Evolutionary conservation across 306 rosid species (phyloP).

Genomic region (Medicago truncatula): DNA sequence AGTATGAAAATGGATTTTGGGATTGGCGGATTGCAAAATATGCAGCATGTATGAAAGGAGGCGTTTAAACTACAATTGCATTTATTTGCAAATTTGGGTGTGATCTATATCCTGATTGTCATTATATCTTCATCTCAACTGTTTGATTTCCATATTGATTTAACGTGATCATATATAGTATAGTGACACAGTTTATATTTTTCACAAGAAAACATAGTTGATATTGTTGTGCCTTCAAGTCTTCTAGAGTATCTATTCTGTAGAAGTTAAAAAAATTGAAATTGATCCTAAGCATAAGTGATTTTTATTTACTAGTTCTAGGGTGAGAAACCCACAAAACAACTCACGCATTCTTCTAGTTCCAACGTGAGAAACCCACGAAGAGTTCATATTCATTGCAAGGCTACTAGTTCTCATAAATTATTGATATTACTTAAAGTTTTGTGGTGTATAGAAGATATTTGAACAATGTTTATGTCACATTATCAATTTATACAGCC

Average conservation of each 20-base stretch:
- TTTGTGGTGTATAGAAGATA: no score
- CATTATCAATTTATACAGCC: no score
- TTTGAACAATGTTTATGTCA: no score
- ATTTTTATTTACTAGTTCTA: no score
- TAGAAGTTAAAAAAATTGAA: neutral
- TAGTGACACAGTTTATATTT: neutral
- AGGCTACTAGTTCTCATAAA: no score
- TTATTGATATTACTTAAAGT: no score
- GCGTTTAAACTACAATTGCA: neutral
- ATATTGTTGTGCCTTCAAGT: neutral
- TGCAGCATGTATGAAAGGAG: constrained; percentile 18
- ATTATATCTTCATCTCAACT: neutral
- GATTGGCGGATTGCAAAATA: constrained; percentile 28
- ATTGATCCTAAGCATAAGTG: neutral
- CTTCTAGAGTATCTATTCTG: neutral
- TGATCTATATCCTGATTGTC: neutral
- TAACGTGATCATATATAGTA: neutral
- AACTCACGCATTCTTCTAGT: no score
- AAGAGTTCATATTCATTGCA: no score
- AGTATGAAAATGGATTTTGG: constrained; percentile 36
- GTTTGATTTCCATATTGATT: neutral
- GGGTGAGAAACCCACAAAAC: no score
- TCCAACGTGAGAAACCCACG: no score
- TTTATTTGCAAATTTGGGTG: constrained; percentile 2
- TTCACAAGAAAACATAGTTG: neutral